A percentile compares a stretch with the other conserved stretches of the same genome.
Conservation (phyloP, 129 eudicot species). For the Pulicaria dysenterica region DNA sequence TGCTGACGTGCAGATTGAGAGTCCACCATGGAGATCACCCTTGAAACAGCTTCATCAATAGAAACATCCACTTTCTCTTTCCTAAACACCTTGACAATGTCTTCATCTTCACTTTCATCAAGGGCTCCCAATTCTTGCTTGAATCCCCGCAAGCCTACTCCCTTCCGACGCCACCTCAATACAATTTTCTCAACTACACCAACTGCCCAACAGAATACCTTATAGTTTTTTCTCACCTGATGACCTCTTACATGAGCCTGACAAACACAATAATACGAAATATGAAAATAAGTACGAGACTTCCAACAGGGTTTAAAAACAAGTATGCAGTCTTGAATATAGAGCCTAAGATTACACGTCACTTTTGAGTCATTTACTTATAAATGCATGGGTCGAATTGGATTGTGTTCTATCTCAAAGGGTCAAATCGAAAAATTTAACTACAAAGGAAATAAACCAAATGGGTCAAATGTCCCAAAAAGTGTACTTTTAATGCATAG, state of each 20-base stretch:
- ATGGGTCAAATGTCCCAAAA: background rate
- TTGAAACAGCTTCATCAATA: constrained; percentile 77
- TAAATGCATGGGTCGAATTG: background rate
- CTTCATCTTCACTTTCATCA: constrained; percentile 79
- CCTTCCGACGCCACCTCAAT: constrained; percentile 91
- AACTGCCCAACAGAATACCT: constrained; percentile 92
- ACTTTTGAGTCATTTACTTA: background rate
- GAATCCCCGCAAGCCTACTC: constrained; percentile 85
- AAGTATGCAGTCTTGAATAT: constrained; percentile 4
- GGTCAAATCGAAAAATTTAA: background rate
- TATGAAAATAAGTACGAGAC: constrained; percentile 10
- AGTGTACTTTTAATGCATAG: too few relatives aligned
- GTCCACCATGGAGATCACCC: constrained; percentile 86
- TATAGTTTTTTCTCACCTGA: constrained; percentile 74
- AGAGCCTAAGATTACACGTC: background rate
- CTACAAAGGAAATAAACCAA: background rate
- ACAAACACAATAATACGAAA: constrained; percentile 14
- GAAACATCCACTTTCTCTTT: constrained; percentile 75
- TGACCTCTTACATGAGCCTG: constrained; percentile 98
- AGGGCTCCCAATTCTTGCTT: constrained; percentile 46
- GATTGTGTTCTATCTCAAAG: background rate
- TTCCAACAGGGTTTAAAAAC: background rate
- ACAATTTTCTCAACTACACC: constrained; percentile 83
- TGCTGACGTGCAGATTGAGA: constrained; percentile 90
- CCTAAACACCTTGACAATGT: constrained; percentile 69